A percentile compares a stretch with the other conserved stretches of the same genome.
phyloP scores from a whole-genome alignment of 2,329 filamentous ascomycete genomes.

The Fusarium chlamydosporum region DNA sequence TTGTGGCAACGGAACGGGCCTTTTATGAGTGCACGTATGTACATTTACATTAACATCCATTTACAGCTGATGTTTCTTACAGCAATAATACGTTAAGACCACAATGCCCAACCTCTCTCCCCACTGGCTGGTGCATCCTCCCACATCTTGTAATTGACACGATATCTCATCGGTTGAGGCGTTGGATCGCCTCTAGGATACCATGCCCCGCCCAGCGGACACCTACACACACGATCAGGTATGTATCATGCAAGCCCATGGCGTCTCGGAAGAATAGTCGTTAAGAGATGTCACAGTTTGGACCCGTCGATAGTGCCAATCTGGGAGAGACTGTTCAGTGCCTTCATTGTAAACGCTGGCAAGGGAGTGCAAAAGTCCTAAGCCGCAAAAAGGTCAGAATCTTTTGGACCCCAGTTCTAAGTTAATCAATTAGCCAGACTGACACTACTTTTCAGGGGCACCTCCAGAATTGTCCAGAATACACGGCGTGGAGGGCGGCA shows the following conservation, averaged over 20 bases:
- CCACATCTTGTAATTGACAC: constrained; percentile 9
- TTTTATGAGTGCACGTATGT: constrained; percentile 11
- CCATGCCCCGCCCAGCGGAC: constrained; percentile 10
- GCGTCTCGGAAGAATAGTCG: not conserved
- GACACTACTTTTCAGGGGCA: constrained; percentile 11
- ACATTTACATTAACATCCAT: constrained; percentile 5
- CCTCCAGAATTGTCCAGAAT: constrained; percentile 11
- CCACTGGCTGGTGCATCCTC: not conserved
- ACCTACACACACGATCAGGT: constrained; percentile 15
- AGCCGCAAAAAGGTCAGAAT: constrained; percentile 15
- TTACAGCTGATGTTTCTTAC: constrained; percentile 3
- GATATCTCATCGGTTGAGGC: constrained; percentile 1
- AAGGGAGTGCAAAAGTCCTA: constrained; percentile 15
- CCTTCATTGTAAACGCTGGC: constrained; percentile 11
- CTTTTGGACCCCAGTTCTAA: not conserved
- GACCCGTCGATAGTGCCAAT: constrained; percentile 12
- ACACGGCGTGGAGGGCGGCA: constrained; percentile 12
- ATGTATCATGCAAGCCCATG: constrained; percentile 6
- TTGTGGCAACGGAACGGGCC: constrained; percentile 3
- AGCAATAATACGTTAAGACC: constrained; percentile 1
- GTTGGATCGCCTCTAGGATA: constrained; percentile 10
- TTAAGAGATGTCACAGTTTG: constrained; percentile 10
- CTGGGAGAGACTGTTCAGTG: constrained; percentile 9
- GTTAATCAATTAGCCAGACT: constrained; percentile 1
- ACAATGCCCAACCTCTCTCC: constrained; percentile 2